Conservation (phyloP, 352 stramenopile species). For the Elongisporangium anandrum region DNA sequence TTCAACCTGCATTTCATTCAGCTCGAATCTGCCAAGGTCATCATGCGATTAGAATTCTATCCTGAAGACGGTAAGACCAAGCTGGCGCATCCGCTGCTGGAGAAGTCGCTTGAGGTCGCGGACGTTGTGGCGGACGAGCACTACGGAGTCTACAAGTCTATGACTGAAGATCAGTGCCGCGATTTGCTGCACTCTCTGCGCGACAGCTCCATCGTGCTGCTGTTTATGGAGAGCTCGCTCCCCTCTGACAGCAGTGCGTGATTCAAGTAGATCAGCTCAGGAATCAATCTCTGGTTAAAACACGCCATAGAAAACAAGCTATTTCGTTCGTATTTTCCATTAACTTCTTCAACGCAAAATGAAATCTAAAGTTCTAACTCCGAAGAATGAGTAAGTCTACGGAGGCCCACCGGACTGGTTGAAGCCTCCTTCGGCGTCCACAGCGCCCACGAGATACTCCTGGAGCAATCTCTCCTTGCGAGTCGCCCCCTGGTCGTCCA, state of each 20-base stretch:
- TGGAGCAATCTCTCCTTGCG: constrained; percentile 21
- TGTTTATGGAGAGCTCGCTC: constrained; percentile 38
- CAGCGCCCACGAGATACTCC: constrained; percentile 44
- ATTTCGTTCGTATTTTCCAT: constrained; percentile 13
- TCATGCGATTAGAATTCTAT: constrained; percentile 71
- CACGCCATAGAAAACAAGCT: constrained; percentile 17
- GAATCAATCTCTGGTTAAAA: constrained; percentile 15
- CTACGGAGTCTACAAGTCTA: constrained; percentile 56
- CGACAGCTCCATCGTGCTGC: constrained; percentile 61
- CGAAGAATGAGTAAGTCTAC: background rate
- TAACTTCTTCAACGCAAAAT: constrained; percentile 1
- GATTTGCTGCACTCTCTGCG: constrained; percentile 63
- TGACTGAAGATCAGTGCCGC: constrained; percentile 59
- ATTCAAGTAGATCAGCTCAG: background rate
- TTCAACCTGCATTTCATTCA: constrained; percentile 78
- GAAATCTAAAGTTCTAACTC: background rate
- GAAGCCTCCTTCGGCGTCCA: constrained; percentile 39
- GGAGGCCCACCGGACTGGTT: constrained; percentile 23
- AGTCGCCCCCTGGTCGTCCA: constrained; percentile 1
- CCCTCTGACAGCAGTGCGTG: background rate
- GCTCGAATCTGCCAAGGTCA: constrained; percentile 64
- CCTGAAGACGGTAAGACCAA: constrained; percentile 47
- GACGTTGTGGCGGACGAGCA: constrained; percentile 77
- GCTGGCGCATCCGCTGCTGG: constrained; percentile 51
- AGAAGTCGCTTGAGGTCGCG: constrained; percentile 72